Conservation (phyloP, 495 filamentous ascomycete species). For the Podospora fimiseda region DNA sequence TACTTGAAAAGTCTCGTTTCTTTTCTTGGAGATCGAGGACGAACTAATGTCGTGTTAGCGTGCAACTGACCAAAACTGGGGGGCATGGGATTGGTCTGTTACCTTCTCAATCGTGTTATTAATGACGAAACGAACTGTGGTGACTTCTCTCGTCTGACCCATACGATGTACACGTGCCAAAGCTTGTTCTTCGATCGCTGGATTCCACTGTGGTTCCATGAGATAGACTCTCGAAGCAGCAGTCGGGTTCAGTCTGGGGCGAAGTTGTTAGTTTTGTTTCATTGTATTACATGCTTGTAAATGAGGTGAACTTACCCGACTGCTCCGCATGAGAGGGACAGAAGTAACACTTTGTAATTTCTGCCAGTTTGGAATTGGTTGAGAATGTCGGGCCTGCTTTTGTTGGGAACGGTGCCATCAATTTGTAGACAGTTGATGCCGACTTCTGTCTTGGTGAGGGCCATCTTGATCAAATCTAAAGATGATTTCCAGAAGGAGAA, state of each 20-base stretch:
- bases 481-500: not conserved
- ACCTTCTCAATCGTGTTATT: not conserved
- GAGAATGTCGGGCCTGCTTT: not conserved
- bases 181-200: not conserved
- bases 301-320: not conserved
- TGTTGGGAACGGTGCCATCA: not conserved
- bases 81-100: not conserved
- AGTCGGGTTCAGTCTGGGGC: not conserved
- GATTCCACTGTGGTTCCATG: not conserved
- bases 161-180: not conserved
- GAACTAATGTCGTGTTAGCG: not conserved
- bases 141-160: not conserved
- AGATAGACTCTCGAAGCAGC: not conserved
- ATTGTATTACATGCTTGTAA: not conserved
- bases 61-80: not conserved
- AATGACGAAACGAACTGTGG: not conserved
- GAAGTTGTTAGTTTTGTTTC: not conserved
- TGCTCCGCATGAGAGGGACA: not conserved
- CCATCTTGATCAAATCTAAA: not conserved
- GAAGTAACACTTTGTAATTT: not conserved
- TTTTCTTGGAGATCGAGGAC: not conserved
- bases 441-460: not conserved
- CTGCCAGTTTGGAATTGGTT: not conserved
- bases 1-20: not conserved
- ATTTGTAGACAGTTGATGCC: not conserved